These are phyloP conservation scores for Mortierella sp. DNA, from an alignment of 371 early-diverging fungal genomes.

Conservation along the genomic window DNA sequence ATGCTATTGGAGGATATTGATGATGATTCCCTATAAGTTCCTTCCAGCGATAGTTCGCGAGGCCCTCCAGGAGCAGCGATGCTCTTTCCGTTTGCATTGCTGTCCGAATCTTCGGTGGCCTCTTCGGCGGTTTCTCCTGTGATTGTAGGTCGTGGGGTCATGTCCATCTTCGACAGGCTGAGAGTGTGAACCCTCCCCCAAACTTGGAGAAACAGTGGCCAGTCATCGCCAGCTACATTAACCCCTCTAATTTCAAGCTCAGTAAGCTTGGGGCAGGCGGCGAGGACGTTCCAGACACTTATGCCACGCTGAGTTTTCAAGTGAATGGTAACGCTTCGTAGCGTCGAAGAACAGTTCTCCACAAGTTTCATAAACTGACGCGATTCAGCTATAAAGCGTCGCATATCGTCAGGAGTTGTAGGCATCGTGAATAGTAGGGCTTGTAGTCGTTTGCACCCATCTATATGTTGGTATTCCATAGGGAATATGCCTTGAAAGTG, in stretches of 20 bases:
- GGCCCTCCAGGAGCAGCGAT: no score
- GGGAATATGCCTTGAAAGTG: not conserved
- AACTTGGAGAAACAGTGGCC: not conserved
- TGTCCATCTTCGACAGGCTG: no score
- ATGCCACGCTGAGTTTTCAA: not conserved
- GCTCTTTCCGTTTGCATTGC: no score
- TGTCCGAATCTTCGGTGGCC: no score
- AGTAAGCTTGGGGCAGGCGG: not conserved
- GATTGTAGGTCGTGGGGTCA: no score
- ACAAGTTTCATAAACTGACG: not conserved
- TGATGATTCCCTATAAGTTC: no score
- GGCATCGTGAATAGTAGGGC: not conserved
- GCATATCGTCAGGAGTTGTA: no score
- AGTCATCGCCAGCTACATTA: not conserved
- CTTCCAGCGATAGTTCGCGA: no score
- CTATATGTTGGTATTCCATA: not conserved
- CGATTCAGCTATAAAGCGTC: not conserved
- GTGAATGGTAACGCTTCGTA: not conserved
- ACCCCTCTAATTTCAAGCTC: not conserved
- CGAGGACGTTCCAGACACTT: not conserved
- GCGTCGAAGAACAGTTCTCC: not conserved
- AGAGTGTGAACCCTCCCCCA: not conserved
- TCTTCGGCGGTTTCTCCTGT: no score
- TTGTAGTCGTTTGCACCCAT: not conserved
- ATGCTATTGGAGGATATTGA: no score